Evolutionary conservation across 306 rosid species (phyloP).

Genomic region (Lablab purpureus): DNA sequence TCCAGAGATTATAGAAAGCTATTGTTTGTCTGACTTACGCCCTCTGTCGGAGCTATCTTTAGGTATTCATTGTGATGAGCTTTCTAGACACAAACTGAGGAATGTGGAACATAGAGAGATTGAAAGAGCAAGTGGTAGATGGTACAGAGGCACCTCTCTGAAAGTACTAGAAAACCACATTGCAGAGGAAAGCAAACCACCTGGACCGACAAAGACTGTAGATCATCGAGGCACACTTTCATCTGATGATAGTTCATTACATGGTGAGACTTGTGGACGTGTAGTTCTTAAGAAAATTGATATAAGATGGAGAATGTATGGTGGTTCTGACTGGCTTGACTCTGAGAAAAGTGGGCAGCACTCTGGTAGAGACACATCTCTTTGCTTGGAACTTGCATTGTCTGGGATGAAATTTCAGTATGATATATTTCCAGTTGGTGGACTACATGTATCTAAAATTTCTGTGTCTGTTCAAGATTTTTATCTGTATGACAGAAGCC

Average conservation of each 20-base stretch:
- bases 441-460: conserved; percentile 72
- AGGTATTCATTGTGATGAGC: conserved; percentile 62
- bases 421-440: conserved; percentile 81
- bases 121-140: conserved; percentile 73
- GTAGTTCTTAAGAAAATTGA: conserved; percentile 75
- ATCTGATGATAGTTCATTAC: conserved; percentile 50
- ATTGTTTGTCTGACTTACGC: conserved; percentile 68
- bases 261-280: conserved; percentile 63
- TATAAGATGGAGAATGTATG: conserved; percentile 83
- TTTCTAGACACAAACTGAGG: conserved; percentile 47
- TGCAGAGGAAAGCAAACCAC: conserved; percentile 54
- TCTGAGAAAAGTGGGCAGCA: conserved; percentile 53
- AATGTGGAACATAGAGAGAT: conserved; percentile 57
- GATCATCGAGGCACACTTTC: conserved; percentile 52
- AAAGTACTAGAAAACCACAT: conserved; percentile 84
- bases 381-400: conserved; percentile 69
- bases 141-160: conserved; percentile 65
- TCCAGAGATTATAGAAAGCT: conserved; percentile 77
- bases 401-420: conserved; percentile 80
- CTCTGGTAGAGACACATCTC: conserved; percentile 68
- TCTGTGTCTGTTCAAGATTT: conserved; percentile 83
- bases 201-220: conserved; percentile 42
- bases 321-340: conserved; percentile 80
- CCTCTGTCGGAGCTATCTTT: conserved; percentile 65
- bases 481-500: conserved; percentile 77